Base-by-base conservation (phyloP, 2,329 filamentous ascomycete species). In the Rachicladosporium sp. region DNA sequence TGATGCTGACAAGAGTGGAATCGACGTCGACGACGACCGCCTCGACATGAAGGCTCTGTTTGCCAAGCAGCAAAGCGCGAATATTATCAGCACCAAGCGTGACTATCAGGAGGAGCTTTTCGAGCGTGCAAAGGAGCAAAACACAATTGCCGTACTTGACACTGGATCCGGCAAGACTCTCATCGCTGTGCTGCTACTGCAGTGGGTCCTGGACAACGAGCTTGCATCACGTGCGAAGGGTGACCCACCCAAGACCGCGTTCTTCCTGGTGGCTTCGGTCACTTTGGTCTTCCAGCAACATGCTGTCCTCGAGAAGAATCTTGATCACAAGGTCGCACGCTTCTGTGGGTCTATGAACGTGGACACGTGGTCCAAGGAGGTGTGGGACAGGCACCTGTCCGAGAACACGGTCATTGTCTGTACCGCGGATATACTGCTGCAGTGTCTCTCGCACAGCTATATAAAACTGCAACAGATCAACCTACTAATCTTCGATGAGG, bases 81-180 rank as follows among this genome's bases (percentile, higher is more conserved):
- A 61, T 29, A 83, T 86, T 38, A 87, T 91, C 43, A 73, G 77
- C 9, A 81, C 78, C 38, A 85, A 88, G 1, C 73, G 89, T 36
- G 86, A 94, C 52, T 98, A 96, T 54, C 91, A 98, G 58, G 66
- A 84, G 9, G 89, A 96, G 56, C 71, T 98, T 0, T 96, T 91
- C 53, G 85, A 95, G 58, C 75, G 75, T 46, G 89, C 91, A 3
- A 94, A 91, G 55, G 56, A 73, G 37, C 74, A 80, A 49, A 98
- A 98, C 55, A 82, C 80, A 6, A 93, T 98, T 49, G 88, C 91
- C 1, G 91, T 98, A 1, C 71, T 96, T 1, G 87, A 93, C 53
- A 95, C 89, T n/a, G 86, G 91, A 9, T 87, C 86, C 3, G 91
- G 91, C 2, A 98, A 98, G 63, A 98, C 91, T 0, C 68, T 95